Evolutionary conservation across 345 rosid species (phyloP), one percentile per base, ranked within the genome.

Genomic region (Geranium brycei): DNA sequence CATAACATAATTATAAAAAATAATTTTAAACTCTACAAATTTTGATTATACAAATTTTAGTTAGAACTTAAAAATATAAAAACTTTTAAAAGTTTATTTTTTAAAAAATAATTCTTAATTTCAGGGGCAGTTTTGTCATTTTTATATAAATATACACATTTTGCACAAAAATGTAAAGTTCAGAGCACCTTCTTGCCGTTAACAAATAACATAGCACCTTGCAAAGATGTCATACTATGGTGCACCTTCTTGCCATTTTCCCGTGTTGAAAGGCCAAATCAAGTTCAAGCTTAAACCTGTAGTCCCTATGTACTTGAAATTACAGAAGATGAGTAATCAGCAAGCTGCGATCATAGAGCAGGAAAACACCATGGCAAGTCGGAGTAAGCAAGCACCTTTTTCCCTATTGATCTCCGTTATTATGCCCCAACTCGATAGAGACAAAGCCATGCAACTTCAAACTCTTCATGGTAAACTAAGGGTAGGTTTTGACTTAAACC

Each of bases 401-500:
- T 85, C 83, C 47, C 65, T 82, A 67, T 70, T 92, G 79, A 79
- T 92, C 68, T 97, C 97, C 63, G 79, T 88, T 58, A 75, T 92
- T 72, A 63, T 81, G 69, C 86, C 88, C 40, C 93, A 86, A 76
- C 95, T 92, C 17, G 90, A 87, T 73, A 86, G 86, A 76, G 97
- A 92, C 72, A 87, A 91, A 75, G 95, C 88, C 61, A 81, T 89
- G 91, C 97, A 89, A 81, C 96, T 87, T 74, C 86, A 77, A 62
- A 85, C 81, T 65, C 77, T 92, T 7, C 87, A 86, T 74, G 70
- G 61, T 70, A 87, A 76, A 83, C 79, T 92, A 67, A 86, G 85
- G 86, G 98, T 83, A 40, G 58, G 79, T 72, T 62, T 47, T 47
- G 53, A 47, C 12, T 47, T 8, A 47, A 11, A 47, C 53, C 11